These are phyloP conservation scores for Cucurbitaria berberidis DNA, from an alignment of 2,329 filamentous ascomycete species.

Conservation along the genomic window DNA sequence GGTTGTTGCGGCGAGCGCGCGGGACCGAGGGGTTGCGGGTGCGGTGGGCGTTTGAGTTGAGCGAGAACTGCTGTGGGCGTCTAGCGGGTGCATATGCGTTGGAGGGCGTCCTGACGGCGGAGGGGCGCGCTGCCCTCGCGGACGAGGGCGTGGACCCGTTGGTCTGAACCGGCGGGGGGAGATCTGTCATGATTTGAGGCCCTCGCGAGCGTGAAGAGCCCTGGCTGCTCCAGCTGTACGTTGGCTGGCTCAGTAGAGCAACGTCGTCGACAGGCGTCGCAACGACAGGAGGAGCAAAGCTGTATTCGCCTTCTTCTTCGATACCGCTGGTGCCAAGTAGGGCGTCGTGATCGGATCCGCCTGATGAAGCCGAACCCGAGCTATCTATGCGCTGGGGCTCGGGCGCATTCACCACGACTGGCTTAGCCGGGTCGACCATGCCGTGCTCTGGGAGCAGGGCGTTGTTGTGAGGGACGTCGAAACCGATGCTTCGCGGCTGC, in stretches of 20 bases:
- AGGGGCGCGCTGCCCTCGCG: conserved; percentile 45
- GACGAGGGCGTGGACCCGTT: conserved; percentile 26
- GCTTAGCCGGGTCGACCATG: conserved; percentile 37
- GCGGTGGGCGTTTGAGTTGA: conserved; percentile 53
- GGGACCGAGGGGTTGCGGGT: conserved; percentile 64
- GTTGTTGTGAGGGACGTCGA: conserved; percentile 27
- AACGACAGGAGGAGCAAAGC: conserved; percentile 48
- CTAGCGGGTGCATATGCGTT: conserved; percentile 59
- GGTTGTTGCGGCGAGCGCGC: conserved; percentile 65
- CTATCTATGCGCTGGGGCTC: conserved; percentile 17
- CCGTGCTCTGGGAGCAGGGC: conserved; percentile 19
- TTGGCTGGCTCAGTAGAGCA: conserved; percentile 34
- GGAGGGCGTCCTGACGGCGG: conserved; percentile 54
- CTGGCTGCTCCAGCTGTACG: conserved; percentile 32
- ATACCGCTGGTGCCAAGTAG: conserved; percentile 53
- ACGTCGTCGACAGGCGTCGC: conserved; percentile 44
- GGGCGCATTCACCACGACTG: conserved; percentile 40
- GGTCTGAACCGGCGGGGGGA: conserved; percentile 34
- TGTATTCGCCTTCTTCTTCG: conserved; percentile 44
- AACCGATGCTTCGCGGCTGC: conserved; percentile 37
- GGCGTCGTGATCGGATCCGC: conserved; percentile 51
- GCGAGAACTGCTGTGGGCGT: conserved; percentile 55
- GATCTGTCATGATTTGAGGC: conserved; percentile 34
- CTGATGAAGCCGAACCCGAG: conserved; percentile 58
- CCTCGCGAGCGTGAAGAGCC: conserved; percentile 32